Evolutionary conservation across 768 basidiomycete genomes (phyloP).

Genomic region (Auriculariales sp.): DNA sequence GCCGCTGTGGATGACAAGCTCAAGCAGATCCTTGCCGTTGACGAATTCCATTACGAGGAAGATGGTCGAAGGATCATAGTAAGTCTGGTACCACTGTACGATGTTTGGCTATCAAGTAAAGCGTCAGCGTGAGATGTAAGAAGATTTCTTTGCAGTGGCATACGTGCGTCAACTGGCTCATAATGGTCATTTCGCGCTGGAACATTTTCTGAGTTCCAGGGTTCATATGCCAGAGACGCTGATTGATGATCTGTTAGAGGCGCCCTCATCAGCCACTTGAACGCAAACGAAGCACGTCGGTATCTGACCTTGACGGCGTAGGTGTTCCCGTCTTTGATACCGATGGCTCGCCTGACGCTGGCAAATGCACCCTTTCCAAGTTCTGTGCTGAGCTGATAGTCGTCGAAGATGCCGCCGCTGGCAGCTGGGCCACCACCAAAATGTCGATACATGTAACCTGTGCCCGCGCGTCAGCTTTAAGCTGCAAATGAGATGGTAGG

Average conservation of each 20-base stretch:
- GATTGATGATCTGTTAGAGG: conserved; percentile 18
- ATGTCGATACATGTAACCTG: background rate
- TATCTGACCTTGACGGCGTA: conserved; percentile 57
- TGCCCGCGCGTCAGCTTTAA: conserved; percentile 4
- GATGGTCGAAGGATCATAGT: conserved; percentile 39
- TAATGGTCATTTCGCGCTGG: conserved; percentile 63
- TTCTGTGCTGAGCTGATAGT: conserved; percentile 22
- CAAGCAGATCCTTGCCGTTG: conserved; percentile 22
- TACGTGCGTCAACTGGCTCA: conserved; percentile 57
- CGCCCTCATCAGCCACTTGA: conserved; percentile 12
- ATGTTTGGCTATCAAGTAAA: conserved; percentile 48
- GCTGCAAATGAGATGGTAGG: conserved; percentile 7
- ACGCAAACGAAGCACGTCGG: conserved; percentile 12
- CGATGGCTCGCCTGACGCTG: conserved; percentile 71
- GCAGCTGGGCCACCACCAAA: background rate
- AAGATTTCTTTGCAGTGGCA: conserved; percentile 3
- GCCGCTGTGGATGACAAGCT: conserved; percentile 26
- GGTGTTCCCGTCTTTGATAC: conserved; percentile 53
- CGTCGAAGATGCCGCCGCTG: conserved; percentile 21
- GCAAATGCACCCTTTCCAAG: conserved; percentile 90
- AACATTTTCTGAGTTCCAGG: conserved; percentile 25
- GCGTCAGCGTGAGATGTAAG: too few species aligned
- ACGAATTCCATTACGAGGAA: conserved; percentile 23
- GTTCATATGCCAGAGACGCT: conserved; percentile 9
- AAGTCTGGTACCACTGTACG: conserved; percentile 65